These are phyloP conservation scores for Pelargonium myrrhifolium DNA, from an alignment of 441 rosid species.

Conservation along the genomic window DNA sequence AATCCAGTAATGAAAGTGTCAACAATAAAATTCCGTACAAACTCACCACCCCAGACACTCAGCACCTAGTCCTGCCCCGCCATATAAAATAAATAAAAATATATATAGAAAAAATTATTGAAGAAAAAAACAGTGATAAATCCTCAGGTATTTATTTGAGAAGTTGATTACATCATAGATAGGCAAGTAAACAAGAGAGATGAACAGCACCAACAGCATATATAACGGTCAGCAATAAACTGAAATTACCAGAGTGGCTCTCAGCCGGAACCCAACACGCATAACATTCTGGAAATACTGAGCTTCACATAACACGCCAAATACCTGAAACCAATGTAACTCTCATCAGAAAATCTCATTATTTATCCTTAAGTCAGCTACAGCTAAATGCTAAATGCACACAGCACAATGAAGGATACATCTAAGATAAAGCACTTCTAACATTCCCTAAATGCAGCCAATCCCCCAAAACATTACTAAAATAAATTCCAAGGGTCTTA, in stretches of 20 bases:
- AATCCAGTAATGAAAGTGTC: too few species aligned
- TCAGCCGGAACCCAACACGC: constrained; percentile 90
- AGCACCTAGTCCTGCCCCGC: too few species aligned
- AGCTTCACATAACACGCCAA: constrained; percentile 90
- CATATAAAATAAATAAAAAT: background rate
- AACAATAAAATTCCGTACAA: too few species aligned
- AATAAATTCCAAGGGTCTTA: background rate
- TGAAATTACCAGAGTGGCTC: constrained; percentile 83
- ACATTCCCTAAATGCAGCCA: background rate
- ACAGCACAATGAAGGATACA: too few species aligned
- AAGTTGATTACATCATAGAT: constrained; percentile 10
- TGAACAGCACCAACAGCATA: background rate
- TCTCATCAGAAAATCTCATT: constrained; percentile 7
- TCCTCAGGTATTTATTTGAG: background rate
- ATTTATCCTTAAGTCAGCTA: background rate
- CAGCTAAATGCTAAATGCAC: too few species aligned
- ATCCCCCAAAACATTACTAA: background rate
- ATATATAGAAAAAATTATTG: background rate
- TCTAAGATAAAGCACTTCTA: too few species aligned
- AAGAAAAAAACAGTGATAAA: background rate
- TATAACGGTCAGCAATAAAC: constrained; percentile 18
- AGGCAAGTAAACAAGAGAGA: constrained; percentile 2
- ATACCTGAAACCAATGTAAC: constrained; percentile 48
- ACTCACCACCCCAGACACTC: too few species aligned
- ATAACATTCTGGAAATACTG: constrained; percentile 96